These are phyloP conservation scores for Debaryomyces nepalensis DNA, from an alignment of 1,139 yeast species.

Conservation along the genomic window DNA sequence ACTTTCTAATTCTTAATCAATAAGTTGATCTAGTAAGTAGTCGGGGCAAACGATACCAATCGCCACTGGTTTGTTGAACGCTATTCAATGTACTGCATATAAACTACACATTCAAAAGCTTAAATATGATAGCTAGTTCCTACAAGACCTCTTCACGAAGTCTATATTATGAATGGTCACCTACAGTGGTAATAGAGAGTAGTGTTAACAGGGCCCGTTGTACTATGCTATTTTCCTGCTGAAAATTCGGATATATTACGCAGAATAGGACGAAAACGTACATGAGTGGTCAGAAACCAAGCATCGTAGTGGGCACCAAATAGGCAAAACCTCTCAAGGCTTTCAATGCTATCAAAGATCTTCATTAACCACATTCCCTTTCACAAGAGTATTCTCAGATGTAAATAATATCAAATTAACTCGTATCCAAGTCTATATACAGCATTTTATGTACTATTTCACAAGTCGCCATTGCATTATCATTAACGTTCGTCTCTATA, in stretches of 20 bases:
- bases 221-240: too few relatives aligned
- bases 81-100: background rate
- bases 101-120: too few relatives aligned
- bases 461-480: conserved; percentile 6
- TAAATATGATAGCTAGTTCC: too few relatives aligned
- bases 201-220: background rate
- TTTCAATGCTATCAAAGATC: background rate
- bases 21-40: background rate
- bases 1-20: conserved; percentile 3
- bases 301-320: background rate
- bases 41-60: background rate
- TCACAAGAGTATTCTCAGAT: background rate
- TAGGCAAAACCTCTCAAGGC: background rate
- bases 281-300: background rate
- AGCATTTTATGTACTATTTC: conserved; percentile 9
- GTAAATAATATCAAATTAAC: conserved; percentile 4
- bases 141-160: too few relatives aligned
- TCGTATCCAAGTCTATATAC: conserved; percentile 9
- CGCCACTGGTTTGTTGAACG: conserved; percentile 11
- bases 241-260: too few relatives aligned
- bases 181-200: too few relatives aligned
- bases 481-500: background rate
- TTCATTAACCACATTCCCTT: background rate
- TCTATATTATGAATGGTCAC: too few relatives aligned
- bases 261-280: background rate